phyloP scores from a whole-genome alignment of 257 asterid genomes.

The Anisodus tanguticus region DNA sequence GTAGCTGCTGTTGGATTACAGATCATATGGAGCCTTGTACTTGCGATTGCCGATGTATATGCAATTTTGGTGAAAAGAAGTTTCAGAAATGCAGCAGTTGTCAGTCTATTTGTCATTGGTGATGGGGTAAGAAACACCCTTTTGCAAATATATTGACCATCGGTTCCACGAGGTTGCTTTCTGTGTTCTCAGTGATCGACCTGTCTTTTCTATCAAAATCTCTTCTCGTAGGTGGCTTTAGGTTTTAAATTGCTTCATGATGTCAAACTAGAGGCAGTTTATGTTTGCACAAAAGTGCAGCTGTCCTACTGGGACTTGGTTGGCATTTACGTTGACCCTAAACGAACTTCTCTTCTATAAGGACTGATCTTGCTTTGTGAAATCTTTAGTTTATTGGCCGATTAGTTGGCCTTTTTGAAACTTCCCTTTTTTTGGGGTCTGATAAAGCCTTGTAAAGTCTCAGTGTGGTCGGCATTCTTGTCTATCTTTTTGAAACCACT shows the following conservation, averaged over 20 bases:
- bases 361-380: not conserved
- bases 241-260: not conserved
- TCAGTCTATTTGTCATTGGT: constrained; percentile 77
- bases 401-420: not conserved
- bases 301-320: not conserved
- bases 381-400: not conserved
- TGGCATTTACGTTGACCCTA: not conserved
- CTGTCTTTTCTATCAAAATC: not conserved
- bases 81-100: constrained; percentile 58
- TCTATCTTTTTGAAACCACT: not conserved
- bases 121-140: constrained; percentile 76
- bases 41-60: constrained; percentile 71
- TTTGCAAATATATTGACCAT: constrained; percentile 16
- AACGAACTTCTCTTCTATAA: not conserved
- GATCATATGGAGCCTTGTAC: constrained; percentile 78
- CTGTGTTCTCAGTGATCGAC: not conserved
- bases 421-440: not conserved
- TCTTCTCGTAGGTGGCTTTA: not conserved
- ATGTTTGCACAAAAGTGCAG: not conserved
- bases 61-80: constrained; percentile 77
- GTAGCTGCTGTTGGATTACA: constrained; percentile 90
- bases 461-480: not conserved
- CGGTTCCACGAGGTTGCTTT: not conserved
- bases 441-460: constrained; percentile 19
- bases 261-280: not conserved